phyloP scores from a whole-genome alignment of 139 green algal genomes.

The Coelastrella sp. region DNA sequence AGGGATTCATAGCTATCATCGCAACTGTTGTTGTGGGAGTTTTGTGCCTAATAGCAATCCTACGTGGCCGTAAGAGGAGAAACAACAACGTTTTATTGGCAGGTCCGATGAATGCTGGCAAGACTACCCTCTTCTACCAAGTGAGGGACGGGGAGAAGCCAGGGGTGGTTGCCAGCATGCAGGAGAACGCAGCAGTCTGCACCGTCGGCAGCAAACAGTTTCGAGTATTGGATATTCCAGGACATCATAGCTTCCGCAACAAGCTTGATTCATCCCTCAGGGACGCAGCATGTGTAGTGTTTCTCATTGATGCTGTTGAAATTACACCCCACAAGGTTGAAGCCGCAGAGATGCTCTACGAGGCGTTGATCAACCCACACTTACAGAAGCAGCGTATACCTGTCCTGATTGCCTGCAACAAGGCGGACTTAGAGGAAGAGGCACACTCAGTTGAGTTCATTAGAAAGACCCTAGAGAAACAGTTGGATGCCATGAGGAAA shows the following conservation, averaged over 20 bases:
- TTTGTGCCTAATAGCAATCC: constrained; percentile 11
- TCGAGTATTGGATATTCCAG: constrained; percentile 86
- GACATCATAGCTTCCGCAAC: constrained; percentile 81
- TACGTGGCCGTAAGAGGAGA: neutral
- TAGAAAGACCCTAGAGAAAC: constrained; percentile 86
- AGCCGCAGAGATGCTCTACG: constrained; percentile 59
- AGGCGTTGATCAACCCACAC: constrained; percentile 68
- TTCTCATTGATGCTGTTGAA: constrained; percentile 88
- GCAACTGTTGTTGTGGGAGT: constrained; percentile 15
- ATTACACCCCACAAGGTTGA: constrained; percentile 74
- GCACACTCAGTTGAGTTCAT: constrained; percentile 93
- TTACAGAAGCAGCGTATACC: constrained; percentile 72
- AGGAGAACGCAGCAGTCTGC: constrained; percentile 18
- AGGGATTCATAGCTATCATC: constrained; percentile 28
- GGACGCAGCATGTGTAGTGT: constrained; percentile 78
- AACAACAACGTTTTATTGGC: constrained; percentile 69
- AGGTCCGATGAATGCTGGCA: constrained; percentile 77
- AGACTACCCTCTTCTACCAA: constrained; percentile 84
- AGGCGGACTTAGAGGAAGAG: constrained; percentile 84
- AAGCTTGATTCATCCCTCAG: constrained; percentile 66
- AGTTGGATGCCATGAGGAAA: constrained; percentile 85
- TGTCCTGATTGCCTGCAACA: constrained; percentile 95
- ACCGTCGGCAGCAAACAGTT: constrained; percentile 38
- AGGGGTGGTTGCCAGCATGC: constrained; percentile 60
- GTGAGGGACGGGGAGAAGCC: constrained; percentile 68